phyloP scores from a whole-genome alignment of 164 flowering plant genomes.

The Vitis rupestris region DNA sequence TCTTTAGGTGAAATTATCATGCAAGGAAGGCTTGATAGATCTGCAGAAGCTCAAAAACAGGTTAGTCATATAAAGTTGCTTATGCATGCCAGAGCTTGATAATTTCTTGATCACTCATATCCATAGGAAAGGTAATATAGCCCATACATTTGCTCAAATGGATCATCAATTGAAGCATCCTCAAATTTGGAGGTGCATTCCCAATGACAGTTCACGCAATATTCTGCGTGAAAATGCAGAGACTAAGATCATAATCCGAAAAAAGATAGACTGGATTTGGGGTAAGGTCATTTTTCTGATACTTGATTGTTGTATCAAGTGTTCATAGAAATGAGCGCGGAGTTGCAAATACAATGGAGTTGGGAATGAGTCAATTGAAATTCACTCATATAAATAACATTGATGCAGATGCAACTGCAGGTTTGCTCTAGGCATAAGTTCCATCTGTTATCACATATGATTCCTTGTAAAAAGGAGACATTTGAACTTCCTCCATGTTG shows the following conservation, averaged over 20 bases:
- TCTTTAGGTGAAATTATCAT: conserved; percentile 48
- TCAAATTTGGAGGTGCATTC: conserved; percentile 47
- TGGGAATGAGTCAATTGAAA: not conserved
- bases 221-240: conserved; percentile 62
- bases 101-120: conserved; percentile 48
- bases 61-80: conserved; percentile 42
- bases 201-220: conserved; percentile 32
- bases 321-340: not conserved
- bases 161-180: conserved; percentile 51
- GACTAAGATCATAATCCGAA: conserved; percentile 44
- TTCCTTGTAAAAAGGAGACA: too few species aligned
- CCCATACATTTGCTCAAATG: conserved; percentile 65
- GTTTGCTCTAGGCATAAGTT: not conserved
- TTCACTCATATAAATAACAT: not conserved
- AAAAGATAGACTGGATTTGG: conserved; percentile 18
- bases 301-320: too few species aligned
- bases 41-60: conserved; percentile 35
- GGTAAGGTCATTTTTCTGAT: too few species aligned
- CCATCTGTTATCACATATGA: not conserved
- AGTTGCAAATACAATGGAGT: not conserved
- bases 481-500: too few species aligned
- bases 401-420: not conserved
- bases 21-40: conserved; percentile 26
- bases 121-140: conserved; percentile 69
- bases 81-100: conserved; percentile 44